phyloP scores from a whole-genome alignment of 768 basidiomycete species.

The Termitomyces sp. region DNA sequence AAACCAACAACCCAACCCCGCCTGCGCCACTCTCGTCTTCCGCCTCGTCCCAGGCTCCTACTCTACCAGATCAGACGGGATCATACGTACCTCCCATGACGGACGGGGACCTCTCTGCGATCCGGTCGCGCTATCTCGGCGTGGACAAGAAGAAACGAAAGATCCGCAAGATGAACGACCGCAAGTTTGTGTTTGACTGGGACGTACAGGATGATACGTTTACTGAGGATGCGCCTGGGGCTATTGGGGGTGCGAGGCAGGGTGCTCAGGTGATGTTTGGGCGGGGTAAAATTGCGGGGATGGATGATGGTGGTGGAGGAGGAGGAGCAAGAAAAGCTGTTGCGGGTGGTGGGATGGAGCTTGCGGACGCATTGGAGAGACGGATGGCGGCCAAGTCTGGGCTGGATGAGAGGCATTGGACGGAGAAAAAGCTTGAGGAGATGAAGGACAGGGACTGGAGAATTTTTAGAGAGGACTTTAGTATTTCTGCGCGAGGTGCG shows the following conservation, averaged over 20 bases:
- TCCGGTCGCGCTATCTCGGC: conserved; percentile 92
- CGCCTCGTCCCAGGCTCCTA: conserved; percentile 32
- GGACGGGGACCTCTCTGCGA: conserved; percentile 71
- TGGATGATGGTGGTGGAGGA: conserved; percentile 68
- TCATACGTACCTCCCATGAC: conserved; percentile 64
- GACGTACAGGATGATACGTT: conserved; percentile 95
- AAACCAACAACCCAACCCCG: conserved; percentile 25
- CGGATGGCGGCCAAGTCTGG: conserved; percentile 75
- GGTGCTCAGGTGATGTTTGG: conserved; percentile 89
- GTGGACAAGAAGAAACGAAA: conserved; percentile 92
- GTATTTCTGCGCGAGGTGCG: conserved; percentile 85
- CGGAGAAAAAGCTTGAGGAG: conserved; percentile 85
- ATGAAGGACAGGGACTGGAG: conserved; percentile 99
- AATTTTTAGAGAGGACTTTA: conserved; percentile 98
- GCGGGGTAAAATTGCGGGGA: conserved; percentile 75
- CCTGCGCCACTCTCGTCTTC: conserved; percentile 29
- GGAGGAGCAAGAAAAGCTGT: conserved; percentile 30
- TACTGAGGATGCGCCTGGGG: conserved; percentile 66
- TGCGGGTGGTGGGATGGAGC: conserved; percentile 35
- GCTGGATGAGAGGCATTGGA: conserved; percentile 95
- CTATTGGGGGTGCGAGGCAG: conserved; percentile 65
- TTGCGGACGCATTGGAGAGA: conserved; percentile 80
- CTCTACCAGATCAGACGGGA: conserved; percentile 25
- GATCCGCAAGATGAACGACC: conserved; percentile 90
- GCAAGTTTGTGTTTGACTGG: conserved; percentile 99